Evolutionary conservation across 2,329 filamentous ascomycete species (phyloP).

Genomic region (Xylariomycetidae sp.): DNA sequence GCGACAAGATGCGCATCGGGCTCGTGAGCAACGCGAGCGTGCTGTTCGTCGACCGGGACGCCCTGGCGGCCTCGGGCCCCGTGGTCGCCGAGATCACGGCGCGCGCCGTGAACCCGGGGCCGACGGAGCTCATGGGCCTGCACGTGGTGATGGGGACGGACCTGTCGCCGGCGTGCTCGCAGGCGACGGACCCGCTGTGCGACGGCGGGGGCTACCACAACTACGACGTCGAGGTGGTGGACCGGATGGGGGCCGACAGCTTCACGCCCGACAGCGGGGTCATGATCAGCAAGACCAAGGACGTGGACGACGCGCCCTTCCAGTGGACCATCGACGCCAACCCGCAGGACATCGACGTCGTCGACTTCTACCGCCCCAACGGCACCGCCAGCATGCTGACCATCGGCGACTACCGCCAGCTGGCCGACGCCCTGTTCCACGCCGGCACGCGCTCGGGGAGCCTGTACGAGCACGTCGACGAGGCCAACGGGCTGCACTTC

Average conservation of each 20-base stretch:
- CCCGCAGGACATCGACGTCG: constrained; percentile 44
- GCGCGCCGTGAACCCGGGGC: constrained; percentile 37
- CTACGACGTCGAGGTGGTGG: constrained; percentile 49
- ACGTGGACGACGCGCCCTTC: constrained; percentile 38
- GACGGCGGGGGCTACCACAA: constrained; percentile 46
- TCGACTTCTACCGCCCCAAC: constrained; percentile 46
- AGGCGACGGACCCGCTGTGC: constrained; percentile 38
- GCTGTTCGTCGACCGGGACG: constrained; percentile 38
- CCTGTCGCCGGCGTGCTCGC: constrained; percentile 39
- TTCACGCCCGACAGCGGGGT: constrained; percentile 49
- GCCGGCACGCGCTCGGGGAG: constrained; percentile 48
- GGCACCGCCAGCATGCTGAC: constrained; percentile 42
- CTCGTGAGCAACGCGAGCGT: constrained; percentile 39
- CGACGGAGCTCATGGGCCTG: constrained; percentile 39
- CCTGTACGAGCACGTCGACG: constrained; percentile 43
- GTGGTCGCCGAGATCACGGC: constrained; percentile 43
- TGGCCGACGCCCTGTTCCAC: constrained; percentile 50
- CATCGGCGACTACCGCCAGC: constrained; percentile 49
- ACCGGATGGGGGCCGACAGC: constrained; percentile 49
- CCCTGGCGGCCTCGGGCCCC: constrained; percentile 36
- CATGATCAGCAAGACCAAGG: constrained; percentile 50
- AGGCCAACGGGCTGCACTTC: constrained; percentile 43
- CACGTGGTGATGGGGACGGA: constrained; percentile 42
- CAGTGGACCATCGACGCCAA: constrained; percentile 53
- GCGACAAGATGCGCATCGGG: constrained; percentile 48